Conservation (phyloP, 2,329 filamentous ascomycete species). For the Pseudomassariella vexata region DNA sequence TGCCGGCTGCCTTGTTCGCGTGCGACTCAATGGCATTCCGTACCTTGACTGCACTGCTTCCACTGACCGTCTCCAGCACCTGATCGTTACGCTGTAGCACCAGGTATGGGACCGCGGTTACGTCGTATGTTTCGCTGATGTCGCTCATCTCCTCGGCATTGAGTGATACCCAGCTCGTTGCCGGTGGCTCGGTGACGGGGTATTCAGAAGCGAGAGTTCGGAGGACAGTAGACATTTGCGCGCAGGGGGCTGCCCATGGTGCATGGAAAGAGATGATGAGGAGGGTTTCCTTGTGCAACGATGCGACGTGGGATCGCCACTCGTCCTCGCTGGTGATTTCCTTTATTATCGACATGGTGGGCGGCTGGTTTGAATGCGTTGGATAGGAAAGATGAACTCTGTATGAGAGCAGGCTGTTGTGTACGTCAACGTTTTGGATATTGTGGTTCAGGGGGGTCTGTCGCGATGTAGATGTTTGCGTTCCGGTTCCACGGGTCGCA, state of each 20-base stretch:
- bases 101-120: slow-evolving; percentile 89
- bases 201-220: slow-evolving; percentile 82
- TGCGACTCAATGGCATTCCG: slow-evolving; percentile 80
- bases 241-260: slow-evolving; percentile 92
- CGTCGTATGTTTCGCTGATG: slow-evolving; percentile 86
- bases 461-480: too few relatives aligned
- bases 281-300: slow-evolving; percentile 64
- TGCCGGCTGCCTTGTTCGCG: slow-evolving; percentile 43
- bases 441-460: too few relatives aligned
- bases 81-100: slow-evolving; percentile 72
- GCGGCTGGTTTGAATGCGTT: too few relatives aligned
- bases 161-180: slow-evolving; percentile 79
- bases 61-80: slow-evolving; percentile 79
- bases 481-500: too few relatives aligned
- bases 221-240: slow-evolving; percentile 87
- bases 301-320: slow-evolving; percentile 64
- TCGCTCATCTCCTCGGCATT: slow-evolving; percentile 94
- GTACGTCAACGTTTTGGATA: too few relatives aligned
- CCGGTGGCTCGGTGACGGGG: slow-evolving; percentile 57
- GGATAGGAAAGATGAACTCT: too few relatives aligned
- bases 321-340: slow-evolving; percentile 70
- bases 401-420: too few relatives aligned
- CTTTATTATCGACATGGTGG: slow-evolving; percentile 65
- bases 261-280: slow-evolving; percentile 92
- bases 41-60: slow-evolving; percentile 82